Evolutionary conservation across 345 rosid genomes (phyloP), one percentile per base, ranked within the genome.

Genomic region (Bruguiera sexangula): DNA sequence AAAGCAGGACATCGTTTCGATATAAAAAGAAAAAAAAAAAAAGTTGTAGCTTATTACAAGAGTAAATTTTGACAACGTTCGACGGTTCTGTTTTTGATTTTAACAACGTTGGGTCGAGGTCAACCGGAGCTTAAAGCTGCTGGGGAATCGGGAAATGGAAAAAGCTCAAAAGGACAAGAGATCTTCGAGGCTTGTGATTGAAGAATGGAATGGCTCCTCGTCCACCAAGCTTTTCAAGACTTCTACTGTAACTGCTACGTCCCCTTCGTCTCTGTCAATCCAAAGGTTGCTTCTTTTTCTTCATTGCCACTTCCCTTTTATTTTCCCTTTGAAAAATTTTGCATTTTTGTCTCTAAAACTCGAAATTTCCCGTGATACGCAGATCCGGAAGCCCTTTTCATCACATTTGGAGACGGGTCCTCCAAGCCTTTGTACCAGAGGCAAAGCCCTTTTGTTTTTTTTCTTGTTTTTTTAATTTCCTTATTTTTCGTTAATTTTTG

Each of bases 371-470:
- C 15, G 10, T 22, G 8, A 51, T 72, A 46, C 27, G 30, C 82
- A 90, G 98, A 73, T 91, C 52, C 48, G 76, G 86, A 53, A 78
- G 81, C 76, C 89, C 88, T 6, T 86, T 89, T 77, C 68, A 72
- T 71, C 97, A 89, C 80, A 78, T 93, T 13, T 84, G 92, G 94
- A 85, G 94, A 66, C 82, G 96, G 61, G 71, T 91, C 67, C 93
- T 90, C 64, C 87, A 88, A 83, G 98, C 98, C 22, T 88, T 93
- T 76, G 93, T 93, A 20, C 98, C 96, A 0, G 98, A 90, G 98
- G 96, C 79, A 77, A 75, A 58, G 55, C 64, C n/a, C 9, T 43
- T 46, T 53, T 32, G 22, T 18, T 0, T 52, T 57, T 22, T 19
- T 46, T 51, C 22, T 70, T 66, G 11, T 1, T 4, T 46, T 73